Evolutionary conservation across 2,329 filamentous ascomycete genomes (phyloP).

Genomic region (Phyllosticta capitalensis): DNA sequence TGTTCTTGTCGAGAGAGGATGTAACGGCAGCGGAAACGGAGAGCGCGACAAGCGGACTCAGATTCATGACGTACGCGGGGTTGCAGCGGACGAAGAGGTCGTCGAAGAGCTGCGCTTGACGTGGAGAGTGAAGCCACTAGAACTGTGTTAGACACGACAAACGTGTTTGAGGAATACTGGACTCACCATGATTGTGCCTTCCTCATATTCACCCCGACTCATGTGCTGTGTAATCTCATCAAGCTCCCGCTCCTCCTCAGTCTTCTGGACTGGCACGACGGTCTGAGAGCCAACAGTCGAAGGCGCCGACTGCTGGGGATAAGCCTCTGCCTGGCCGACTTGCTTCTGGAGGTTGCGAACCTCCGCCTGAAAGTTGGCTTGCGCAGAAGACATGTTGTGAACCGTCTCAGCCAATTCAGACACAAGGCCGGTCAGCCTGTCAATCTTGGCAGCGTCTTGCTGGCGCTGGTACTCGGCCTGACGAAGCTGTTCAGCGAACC

Average conservation of each 20-base stretch:
- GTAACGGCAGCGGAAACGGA: slow-evolving; percentile 56
- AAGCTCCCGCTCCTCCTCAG: slow-evolving; percentile 48
- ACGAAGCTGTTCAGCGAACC: slow-evolving; percentile 42
- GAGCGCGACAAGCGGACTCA: slow-evolving; percentile 49
- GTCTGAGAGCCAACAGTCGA: not conserved
- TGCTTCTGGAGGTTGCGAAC: slow-evolving; percentile 34
- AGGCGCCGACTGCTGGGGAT: slow-evolving; percentile 28
- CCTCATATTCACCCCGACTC: slow-evolving; percentile 42
- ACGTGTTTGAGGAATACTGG: not conserved
- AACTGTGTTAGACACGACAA: slow-evolving; percentile 9
- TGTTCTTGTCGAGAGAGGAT: slow-evolving; percentile 43
- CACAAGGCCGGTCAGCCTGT: slow-evolving; percentile 60
- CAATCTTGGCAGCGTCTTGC: slow-evolving; percentile 55
- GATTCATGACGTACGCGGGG: slow-evolving; percentile 45
- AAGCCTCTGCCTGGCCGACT: slow-evolving; percentile 33
- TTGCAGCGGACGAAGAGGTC: slow-evolving; percentile 49
- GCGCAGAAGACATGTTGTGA: slow-evolving; percentile 57
- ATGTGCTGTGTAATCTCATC: slow-evolving; percentile 54
- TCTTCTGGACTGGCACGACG: slow-evolving; percentile 31
- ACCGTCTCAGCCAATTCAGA: slow-evolving; percentile 59
- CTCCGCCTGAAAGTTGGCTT: slow-evolving; percentile 57
- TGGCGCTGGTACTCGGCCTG: slow-evolving; percentile 43
- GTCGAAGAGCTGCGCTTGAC: slow-evolving; percentile 52
- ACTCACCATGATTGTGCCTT: slow-evolving; percentile 35
- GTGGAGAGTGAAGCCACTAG: slow-evolving; percentile 53